phyloP scores from a whole-genome alignment of 352 stramenopile genomes.

The Pythium myriotylum region DNA sequence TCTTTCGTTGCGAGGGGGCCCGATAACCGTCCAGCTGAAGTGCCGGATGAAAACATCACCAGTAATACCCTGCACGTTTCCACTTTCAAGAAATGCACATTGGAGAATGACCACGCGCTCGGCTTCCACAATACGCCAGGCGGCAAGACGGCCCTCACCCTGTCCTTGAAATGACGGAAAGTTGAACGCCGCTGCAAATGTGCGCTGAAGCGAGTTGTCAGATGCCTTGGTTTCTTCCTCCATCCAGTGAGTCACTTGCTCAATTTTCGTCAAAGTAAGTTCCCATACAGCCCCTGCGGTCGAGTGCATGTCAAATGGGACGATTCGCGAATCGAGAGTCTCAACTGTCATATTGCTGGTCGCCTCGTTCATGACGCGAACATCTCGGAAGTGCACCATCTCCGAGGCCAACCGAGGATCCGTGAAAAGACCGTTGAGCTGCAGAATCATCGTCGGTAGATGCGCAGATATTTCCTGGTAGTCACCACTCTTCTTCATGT shows the following conservation, averaged over 20 bases:
- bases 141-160: not conserved
- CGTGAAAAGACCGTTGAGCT: not conserved
- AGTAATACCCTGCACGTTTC: not conserved
- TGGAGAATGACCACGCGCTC: slow-evolving; percentile 2
- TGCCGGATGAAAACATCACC: not conserved
- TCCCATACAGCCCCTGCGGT: slow-evolving; percentile 11
- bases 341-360: not conserved
- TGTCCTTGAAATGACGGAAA: not conserved
- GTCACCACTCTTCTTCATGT: not conserved
- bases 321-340: slow-evolving; percentile 1
- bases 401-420: not conserved
- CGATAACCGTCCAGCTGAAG: slow-evolving; percentile 5
- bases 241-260: not conserved
- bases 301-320: slow-evolving; percentile 7
- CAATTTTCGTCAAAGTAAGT: not conserved
- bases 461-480: not conserved
- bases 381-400: not conserved
- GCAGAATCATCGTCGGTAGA: not conserved
- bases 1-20: slow-evolving; percentile 1
- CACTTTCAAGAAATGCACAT: not conserved
- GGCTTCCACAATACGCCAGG: not conserved
- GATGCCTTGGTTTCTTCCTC: not conserved
- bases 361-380: not conserved
- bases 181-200: not conserved
- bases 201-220: not conserved